phyloP scores from a whole-genome alignment of 768 basidiomycete species.

The Leccinellum luteum region DNA sequence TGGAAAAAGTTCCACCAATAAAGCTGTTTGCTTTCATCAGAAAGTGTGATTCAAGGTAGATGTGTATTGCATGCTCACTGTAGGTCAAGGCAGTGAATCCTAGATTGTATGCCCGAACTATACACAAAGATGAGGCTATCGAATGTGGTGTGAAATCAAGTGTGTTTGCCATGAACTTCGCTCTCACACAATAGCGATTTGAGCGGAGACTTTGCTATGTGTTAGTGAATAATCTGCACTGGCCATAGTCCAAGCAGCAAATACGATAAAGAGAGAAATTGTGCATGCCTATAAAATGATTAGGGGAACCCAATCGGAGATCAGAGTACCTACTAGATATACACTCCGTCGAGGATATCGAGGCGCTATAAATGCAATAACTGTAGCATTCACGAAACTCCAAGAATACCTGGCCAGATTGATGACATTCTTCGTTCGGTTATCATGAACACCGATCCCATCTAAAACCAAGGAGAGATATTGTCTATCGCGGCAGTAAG shows the following conservation, averaged over 20 bases:
- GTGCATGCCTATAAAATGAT: conserved; percentile 1
- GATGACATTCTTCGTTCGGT: conserved; percentile 15
- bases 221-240: conserved; percentile 11
- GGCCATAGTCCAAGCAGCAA: conserved; percentile 18
- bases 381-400: conserved; percentile 1
- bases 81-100: conserved; percentile 6
- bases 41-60: not conserved
- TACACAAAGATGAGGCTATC: conserved; percentile 8
- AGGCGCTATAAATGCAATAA: conserved; percentile 4
- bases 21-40: conserved; percentile 37
- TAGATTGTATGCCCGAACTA: not conserved
- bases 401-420: conserved; percentile 7
- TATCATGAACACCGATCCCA: conserved; percentile 13
- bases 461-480: conserved; percentile 14
- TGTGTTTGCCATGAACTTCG: not conserved
- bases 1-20: conserved; percentile 63
- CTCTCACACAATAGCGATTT: conserved; percentile 10
- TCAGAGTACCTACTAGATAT: not conserved
- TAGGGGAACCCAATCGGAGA: not conserved
- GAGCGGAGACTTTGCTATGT: conserved; percentile 1
- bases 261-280: conserved; percentile 13
- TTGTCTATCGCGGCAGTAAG: not conserved
- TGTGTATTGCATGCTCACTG: not conserved
- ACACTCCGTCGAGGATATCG: conserved; percentile 3
- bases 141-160: not conserved